These are phyloP conservation scores for Xylaria sp. DNA, from an alignment of 2,329 filamentous ascomycete species.

Conservation along the genomic window DNA sequence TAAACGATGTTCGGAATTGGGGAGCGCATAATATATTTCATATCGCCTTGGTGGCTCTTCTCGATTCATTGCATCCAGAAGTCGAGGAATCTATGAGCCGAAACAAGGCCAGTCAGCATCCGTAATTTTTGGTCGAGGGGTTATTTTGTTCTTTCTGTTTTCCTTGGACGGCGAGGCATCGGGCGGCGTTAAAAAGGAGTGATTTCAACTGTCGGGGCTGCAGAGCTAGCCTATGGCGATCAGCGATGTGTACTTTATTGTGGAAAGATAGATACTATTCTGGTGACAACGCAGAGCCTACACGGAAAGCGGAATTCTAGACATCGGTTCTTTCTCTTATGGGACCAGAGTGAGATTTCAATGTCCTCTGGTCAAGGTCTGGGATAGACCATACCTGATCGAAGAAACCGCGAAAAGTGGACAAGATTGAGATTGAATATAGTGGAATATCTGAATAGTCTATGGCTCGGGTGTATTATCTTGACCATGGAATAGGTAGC, in stretches of 20 bases:
- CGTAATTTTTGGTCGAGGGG: conserved; percentile 20
- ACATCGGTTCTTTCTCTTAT: conserved; percentile 9
- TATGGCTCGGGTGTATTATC: neutral
- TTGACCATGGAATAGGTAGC: conserved; percentile 1
- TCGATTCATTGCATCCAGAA: conserved; percentile 15
- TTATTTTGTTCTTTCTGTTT: conserved; percentile 10
- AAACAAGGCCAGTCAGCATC: conserved; percentile 23
- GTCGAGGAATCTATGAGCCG: conserved; percentile 13
- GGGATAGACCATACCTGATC: neutral
- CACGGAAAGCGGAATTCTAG: conserved; percentile 20
- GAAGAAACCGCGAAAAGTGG: neutral
- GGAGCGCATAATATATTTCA: conserved; percentile 14
- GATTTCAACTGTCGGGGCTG: conserved; percentile 28
- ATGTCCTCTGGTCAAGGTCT: neutral
- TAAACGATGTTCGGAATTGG: conserved; percentile 33
- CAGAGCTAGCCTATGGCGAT: conserved; percentile 29
- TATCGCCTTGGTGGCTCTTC: conserved; percentile 16
- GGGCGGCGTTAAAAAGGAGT: conserved; percentile 39
- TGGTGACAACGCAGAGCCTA: conserved; percentile 26
- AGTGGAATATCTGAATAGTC: neutral
- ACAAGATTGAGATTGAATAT: conserved; percentile 5
- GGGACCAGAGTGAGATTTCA: conserved; percentile 1
- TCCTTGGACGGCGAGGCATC: conserved; percentile 36
- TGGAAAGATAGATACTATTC: conserved; percentile 36
- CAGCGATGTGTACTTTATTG: conserved; percentile 36